A percentile compares a stretch with the other conserved stretches of the same genome.
These are phyloP conservation scores for Blepharisma undulans DNA, from an alignment of 169 alveolate genomes.

Conservation along the genomic window DNA sequence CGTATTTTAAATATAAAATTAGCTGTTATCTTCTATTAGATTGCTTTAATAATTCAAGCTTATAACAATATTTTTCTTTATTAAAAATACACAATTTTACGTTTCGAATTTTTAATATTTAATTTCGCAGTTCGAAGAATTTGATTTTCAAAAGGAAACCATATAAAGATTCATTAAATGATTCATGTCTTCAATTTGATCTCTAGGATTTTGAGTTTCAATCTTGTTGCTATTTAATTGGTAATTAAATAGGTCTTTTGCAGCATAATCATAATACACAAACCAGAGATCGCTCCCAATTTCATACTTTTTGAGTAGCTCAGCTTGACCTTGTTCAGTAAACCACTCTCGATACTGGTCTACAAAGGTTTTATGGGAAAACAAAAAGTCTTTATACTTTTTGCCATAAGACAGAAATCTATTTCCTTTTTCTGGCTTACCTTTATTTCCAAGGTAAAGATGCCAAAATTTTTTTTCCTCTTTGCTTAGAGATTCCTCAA, in stretches of 20 bases:
- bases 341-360: background rate
- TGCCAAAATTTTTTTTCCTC: background rate
- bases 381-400: slow-evolving; percentile 4
- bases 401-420: slow-evolving; percentile 25
- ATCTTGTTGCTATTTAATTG: too few species aligned
- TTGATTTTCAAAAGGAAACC: background rate
- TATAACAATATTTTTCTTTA: too few species aligned
- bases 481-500: background rate
- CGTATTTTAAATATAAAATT: too few species aligned
- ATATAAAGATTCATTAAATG: background rate
- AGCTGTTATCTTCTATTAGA: background rate
- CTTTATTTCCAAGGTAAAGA: background rate
- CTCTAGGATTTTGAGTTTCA: background rate
- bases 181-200: background rate
- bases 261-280: slow-evolving; percentile 28
- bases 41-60: background rate
- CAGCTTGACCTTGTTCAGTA: slow-evolving; percentile 1
- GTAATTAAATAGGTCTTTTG: background rate
- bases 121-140: too few species aligned
- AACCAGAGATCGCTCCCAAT: slow-evolving; percentile 8
- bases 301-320: slow-evolving; percentile 19
- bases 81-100: too few species aligned
- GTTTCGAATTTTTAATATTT: too few species aligned
- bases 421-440: slow-evolving; percentile 11
- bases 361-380: background rate